phyloP scores from a whole-genome alignment of 805 yeast species.

The Candida yuanshanica region DNA sequence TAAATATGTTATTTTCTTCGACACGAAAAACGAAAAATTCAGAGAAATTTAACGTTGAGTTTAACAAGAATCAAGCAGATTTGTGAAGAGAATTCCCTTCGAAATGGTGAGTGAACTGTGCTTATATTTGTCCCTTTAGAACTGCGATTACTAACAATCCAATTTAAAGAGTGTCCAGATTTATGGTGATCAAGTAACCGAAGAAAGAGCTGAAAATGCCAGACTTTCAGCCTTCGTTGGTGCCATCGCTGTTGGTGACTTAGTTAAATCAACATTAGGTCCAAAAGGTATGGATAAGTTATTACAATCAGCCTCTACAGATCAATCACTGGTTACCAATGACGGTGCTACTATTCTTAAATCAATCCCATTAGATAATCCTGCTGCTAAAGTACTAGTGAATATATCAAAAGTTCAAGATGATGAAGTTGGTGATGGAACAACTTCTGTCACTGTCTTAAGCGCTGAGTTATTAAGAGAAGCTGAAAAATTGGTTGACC shows the following conservation, averaged over 20 bases:
- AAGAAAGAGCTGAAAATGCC: constrained; percentile 97
- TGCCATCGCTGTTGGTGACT: constrained; percentile 98
- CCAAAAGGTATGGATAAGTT: constrained; percentile 99
- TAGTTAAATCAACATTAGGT: constrained; percentile 90
- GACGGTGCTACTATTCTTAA: constrained; percentile 98
- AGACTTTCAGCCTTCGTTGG: constrained; percentile 97
- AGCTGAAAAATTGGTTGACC: constrained; percentile 88
- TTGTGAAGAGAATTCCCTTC: background rate
- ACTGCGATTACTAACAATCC: constrained; percentile 5
- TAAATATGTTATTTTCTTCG: background rate
- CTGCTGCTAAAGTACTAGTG: constrained; percentile 94
- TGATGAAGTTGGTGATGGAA: constrained; percentile 98
- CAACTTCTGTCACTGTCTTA: constrained; percentile 90
- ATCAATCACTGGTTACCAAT: constrained; percentile 78
- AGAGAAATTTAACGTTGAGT: background rate
- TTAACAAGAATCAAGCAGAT: too few species aligned
- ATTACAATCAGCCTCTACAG: constrained; percentile 79
- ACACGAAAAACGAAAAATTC: background rate
- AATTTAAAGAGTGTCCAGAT: constrained; percentile 58
- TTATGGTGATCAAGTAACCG: constrained; percentile 95
- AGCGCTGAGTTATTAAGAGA: constrained; percentile 90
- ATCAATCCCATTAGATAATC: constrained; percentile 91
- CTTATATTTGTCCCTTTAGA: background rate
- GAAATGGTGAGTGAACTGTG: background rate
- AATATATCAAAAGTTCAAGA: constrained; percentile 64